Conservation (phyloP, 2,329 filamentous ascomycete species). For the Aspergillus tanneri region DNA sequence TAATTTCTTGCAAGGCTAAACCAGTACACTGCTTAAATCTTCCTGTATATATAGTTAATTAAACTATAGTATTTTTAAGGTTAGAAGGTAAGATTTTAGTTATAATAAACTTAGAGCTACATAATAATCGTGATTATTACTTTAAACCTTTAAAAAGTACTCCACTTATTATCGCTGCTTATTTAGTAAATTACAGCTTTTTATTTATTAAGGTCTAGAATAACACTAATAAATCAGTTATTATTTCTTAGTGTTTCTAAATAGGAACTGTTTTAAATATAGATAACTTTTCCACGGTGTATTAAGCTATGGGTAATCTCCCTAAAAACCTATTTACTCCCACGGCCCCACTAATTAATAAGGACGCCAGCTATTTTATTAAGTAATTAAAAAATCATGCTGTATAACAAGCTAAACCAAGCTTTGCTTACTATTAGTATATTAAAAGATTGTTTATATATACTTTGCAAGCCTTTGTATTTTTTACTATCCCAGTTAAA, state of each 20-base stretch:
- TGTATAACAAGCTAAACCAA: neutral
- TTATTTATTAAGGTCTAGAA: neutral
- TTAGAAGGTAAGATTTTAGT: neutral
- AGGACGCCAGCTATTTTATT: neutral
- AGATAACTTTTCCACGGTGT: neutral
- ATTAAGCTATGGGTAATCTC: too few relatives aligned
- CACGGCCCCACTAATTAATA: too few relatives aligned
- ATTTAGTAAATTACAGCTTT: neutral
- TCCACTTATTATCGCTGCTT: neutral
- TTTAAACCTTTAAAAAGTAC: neutral
- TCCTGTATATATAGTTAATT: neutral
- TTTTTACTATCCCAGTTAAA: too few relatives aligned
- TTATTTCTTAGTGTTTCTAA: neutral
- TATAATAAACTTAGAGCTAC: neutral
- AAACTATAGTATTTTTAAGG: neutral
- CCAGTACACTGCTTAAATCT: neutral
- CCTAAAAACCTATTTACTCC: too few relatives aligned
- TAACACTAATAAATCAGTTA: neutral
- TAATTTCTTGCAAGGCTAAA: neutral
- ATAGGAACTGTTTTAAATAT: neutral
- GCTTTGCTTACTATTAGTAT: neutral
- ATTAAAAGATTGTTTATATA: neutral
- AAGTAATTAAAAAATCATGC: neutral
- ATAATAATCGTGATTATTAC: neutral
- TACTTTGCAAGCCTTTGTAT: neutral